These are phyloP conservation scores for Exophiala aquamarina DNA, from an alignment of 2,329 filamentous ascomycete species.

Conservation along the genomic window DNA sequence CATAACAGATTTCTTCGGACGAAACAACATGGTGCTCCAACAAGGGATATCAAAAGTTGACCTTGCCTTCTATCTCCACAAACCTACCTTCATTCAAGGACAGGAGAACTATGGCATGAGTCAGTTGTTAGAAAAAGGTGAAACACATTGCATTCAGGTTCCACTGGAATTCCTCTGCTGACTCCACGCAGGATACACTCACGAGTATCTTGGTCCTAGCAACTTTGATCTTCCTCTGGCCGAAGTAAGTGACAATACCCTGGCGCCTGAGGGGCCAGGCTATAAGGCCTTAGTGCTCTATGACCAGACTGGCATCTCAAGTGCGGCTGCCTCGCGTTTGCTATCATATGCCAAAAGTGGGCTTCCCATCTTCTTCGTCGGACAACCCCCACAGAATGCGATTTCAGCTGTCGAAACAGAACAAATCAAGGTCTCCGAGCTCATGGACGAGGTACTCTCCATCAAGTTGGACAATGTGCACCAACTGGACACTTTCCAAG, in stretches of 20 bases:
- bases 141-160: no score
- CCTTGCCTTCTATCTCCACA: constrained; percentile 42
- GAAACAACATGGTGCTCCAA: constrained; percentile 41
- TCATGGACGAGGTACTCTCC: constrained; percentile 13
- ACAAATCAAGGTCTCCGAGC: constrained; percentile 23
- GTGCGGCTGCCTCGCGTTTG: constrained; percentile 35
- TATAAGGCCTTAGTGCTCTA: constrained; percentile 47
- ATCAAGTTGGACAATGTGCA: constrained; percentile 31
- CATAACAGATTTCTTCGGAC: constrained; percentile 37
- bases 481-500: constrained; percentile 30
- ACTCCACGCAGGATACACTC: constrained; percentile 43
- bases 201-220: constrained; percentile 47
- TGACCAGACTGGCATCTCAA: constrained; percentile 38
- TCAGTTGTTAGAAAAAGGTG: no score
- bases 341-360: constrained; percentile 38
- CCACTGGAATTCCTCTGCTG: no score
- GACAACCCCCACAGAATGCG: constrained; percentile 31
- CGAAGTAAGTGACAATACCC: constrained; percentile 34
- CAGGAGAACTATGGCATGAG: constrained; percentile 7
- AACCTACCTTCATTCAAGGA: not conserved
- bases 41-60: constrained; percentile 42
- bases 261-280: constrained; percentile 41
- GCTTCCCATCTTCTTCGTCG: constrained; percentile 44
- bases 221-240: constrained; percentile 44
- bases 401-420: constrained; percentile 8